Evolutionary conservation across 169 alveolate species (phyloP).

Genomic region (Babesia ovis): DNA sequence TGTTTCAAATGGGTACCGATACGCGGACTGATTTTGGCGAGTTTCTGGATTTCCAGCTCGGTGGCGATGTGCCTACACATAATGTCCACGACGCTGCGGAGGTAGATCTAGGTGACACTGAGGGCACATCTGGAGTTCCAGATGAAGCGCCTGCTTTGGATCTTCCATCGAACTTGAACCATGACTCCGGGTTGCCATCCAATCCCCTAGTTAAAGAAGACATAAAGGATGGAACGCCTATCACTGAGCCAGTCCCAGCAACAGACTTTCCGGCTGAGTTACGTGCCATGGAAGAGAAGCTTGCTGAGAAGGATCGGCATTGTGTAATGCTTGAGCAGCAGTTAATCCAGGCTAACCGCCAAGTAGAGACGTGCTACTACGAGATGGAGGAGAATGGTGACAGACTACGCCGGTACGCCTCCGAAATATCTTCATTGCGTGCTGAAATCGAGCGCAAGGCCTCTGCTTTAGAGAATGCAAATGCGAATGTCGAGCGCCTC

Average conservation of each 20-base stretch:
- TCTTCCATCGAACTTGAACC: too few species aligned
- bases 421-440: neutral
- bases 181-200: too few species aligned
- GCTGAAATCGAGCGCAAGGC: constrained; percentile 5
- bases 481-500: neutral
- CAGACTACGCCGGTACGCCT: neutral
- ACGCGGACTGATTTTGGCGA: too few species aligned
- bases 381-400: constrained; percentile 30
- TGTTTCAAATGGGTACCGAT: too few species aligned
- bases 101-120: too few species aligned
- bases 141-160: too few species aligned
- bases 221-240: too few species aligned
- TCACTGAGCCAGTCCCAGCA: neutral
- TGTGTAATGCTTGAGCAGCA: constrained; percentile 26
- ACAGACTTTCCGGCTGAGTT: neutral
- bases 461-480: neutral
- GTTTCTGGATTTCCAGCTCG: too few species aligned
- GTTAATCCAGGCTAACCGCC: constrained; percentile 28
- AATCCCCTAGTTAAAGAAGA: too few species aligned
- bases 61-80: too few species aligned
- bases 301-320: constrained; percentile 10
- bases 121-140: too few species aligned
- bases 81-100: too few species aligned
- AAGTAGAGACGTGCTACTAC: constrained; percentile 22
- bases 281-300: constrained; percentile 7